These are phyloP conservation scores for Colletotrichum shisoi DNA, from an alignment of 2,329 filamentous ascomycete genomes.

Conservation along the genomic window DNA sequence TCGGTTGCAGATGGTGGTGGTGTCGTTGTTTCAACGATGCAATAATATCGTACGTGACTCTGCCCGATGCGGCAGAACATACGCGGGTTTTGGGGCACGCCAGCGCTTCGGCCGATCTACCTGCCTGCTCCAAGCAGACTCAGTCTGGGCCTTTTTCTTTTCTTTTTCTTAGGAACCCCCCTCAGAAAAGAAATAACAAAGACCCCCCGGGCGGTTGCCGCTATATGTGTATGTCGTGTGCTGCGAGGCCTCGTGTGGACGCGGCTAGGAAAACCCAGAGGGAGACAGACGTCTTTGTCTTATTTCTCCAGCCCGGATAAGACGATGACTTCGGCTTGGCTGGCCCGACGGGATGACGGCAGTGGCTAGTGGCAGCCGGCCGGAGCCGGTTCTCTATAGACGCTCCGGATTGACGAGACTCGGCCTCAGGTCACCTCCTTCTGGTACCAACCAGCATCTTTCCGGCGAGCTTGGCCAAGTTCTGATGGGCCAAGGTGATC, in stretches of 20 bases:
- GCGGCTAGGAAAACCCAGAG: not conserved
- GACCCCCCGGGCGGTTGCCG: not conserved
- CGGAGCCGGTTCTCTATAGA: not conserved
- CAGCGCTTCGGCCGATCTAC: slow-evolving; percentile 26
- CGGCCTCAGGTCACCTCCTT: not conserved
- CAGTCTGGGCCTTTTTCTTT: slow-evolving; percentile 10
- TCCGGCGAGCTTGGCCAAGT: not conserved
- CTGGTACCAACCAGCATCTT: not conserved
- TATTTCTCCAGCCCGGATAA: not conserved
- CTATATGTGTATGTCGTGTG: not conserved
- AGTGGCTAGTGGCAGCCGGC: not conserved
- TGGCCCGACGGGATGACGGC: slow-evolving; percentile 5
- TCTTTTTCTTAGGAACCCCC: not conserved
- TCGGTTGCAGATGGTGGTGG: slow-evolving; percentile 4
- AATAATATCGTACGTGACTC: slow-evolving; percentile 18
- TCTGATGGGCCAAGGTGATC: not conserved
- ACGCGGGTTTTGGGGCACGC: slow-evolving; percentile 3
- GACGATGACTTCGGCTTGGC: slow-evolving; percentile 10
- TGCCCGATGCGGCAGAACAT: slow-evolving; percentile 14
- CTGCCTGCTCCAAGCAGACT: slow-evolving; percentile 1
- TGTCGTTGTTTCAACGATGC: slow-evolving; percentile 18
- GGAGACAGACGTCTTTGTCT: not conserved
- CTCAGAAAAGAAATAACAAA: too few relatives aligned
- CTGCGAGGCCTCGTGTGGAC: not conserved
- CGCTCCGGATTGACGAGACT: not conserved